phyloP scores from a whole-genome alignment of 768 basidiomycete species.

The Boletus tylopilopsis region DNA sequence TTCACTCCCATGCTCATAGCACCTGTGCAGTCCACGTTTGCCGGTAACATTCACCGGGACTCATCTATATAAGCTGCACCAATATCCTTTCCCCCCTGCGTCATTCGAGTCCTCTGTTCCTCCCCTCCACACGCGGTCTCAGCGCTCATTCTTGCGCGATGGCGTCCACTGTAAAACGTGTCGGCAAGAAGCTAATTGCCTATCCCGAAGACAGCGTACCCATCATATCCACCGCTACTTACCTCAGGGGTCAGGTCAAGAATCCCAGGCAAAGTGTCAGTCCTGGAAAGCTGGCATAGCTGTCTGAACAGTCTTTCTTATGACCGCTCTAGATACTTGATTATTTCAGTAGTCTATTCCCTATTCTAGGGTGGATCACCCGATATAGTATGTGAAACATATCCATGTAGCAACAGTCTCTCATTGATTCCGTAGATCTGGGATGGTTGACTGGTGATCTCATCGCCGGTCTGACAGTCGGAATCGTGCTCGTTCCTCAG shows the following conservation, averaged over 20 bases:
- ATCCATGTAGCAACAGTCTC: neutral
- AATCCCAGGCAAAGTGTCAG: constrained; percentile 51
- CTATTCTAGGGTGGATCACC: constrained; percentile 79
- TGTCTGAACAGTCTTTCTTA: too few relatives aligned
- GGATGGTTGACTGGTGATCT: constrained; percentile 85
- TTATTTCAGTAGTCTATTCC: constrained; percentile 77
- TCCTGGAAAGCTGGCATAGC: neutral
- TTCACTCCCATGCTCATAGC: constrained; percentile 15
- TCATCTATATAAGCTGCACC: neutral
- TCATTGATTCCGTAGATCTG: constrained; percentile 41
- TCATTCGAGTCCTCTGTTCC: neutral
- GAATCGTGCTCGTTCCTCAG: constrained; percentile 94
- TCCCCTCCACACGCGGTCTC: neutral
- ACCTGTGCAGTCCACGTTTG: neutral
- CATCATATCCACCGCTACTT: constrained; percentile 57
- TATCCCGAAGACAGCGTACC: constrained; percentile 60
- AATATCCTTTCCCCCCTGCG: neutral
- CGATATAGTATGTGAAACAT: constrained; percentile 63
- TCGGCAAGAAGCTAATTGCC: constrained; percentile 55
- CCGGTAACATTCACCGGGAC: neutral
- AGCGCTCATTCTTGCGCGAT: constrained; percentile 19
- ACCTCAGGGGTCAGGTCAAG: constrained; percentile 37
- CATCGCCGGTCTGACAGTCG: constrained; percentile 90
- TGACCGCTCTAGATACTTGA: constrained; percentile 41
- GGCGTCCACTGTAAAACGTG: constrained; percentile 39